Conservation (phyloP, 768 basidiomycete genomes). For the Leccinum arenicola region DNA sequence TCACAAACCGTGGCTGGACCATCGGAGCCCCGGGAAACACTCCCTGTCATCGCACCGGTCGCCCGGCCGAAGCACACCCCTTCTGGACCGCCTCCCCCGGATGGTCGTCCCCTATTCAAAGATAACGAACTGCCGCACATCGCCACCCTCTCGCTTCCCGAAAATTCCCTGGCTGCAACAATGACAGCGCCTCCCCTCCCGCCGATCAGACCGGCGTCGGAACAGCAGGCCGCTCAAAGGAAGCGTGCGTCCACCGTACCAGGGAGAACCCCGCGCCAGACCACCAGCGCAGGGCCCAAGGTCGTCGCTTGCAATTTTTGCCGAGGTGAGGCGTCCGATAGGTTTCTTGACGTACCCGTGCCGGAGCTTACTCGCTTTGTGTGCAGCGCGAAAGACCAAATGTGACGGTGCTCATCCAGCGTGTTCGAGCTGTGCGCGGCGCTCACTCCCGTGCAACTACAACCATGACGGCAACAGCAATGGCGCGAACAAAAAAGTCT, state of each 20-base stretch:
- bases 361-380: not conserved
- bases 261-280: constrained; percentile 55
- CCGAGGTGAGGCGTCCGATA: constrained; percentile 54
- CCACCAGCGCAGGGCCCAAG: constrained; percentile 73
- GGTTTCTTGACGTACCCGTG: constrained; percentile 2
- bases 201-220: constrained; percentile 63
- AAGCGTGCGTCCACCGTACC: constrained; percentile 70
- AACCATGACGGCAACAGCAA: constrained; percentile 54
- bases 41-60: constrained; percentile 36
- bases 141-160: constrained; percentile 62
- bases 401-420: constrained; percentile 86
- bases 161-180: constrained; percentile 49
- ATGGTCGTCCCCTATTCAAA: constrained; percentile 46
- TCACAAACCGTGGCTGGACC: constrained; percentile 29
- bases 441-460: constrained; percentile 76
- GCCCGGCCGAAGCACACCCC: constrained; percentile 29
- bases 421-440: constrained; percentile 78
- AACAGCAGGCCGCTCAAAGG: constrained; percentile 64
- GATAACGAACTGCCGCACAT: constrained; percentile 72
- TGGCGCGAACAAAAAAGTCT: constrained; percentile 36
- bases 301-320: constrained; percentile 89
- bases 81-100: constrained; percentile 22
- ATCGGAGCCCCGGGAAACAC: constrained; percentile 46
- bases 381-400: constrained; percentile 79
- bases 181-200: constrained; percentile 66